phyloP scores from a whole-genome alignment of 1,284 basidiomycete genomes.

The Xerocomus minutiporus region DNA sequence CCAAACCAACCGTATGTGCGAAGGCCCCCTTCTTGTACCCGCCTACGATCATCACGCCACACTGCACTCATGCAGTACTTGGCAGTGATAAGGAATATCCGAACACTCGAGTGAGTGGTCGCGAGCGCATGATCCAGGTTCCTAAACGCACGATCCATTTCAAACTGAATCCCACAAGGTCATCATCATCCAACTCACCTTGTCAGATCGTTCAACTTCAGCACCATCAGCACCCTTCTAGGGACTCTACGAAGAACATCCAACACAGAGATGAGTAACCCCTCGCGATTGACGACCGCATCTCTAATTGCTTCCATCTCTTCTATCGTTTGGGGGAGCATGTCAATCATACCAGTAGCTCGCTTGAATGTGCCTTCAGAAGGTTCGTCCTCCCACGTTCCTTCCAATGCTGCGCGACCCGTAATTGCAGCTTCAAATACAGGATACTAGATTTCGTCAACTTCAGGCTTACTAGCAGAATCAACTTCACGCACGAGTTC shows the following conservation, averaged over 20 bases:
- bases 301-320: conserved; percentile 77
- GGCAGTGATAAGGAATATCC: conserved; percentile 89
- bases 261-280: conserved; percentile 77
- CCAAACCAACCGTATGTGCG: conserved; percentile 41
- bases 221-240: conserved; percentile 80
- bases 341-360: conserved; percentile 72
- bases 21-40: conserved; percentile 49
- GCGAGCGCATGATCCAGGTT: conserved; percentile 66
- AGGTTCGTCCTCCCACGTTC: conserved; percentile 44
- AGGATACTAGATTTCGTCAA: conserved; percentile 53
- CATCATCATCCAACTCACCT: conserved; percentile 41
- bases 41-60: conserved; percentile 74
- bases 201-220: conserved; percentile 83
- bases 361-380: conserved; percentile 43
- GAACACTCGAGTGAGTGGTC: conserved; percentile 74
- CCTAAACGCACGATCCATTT: conserved; percentile 34
- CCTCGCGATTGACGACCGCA: conserved; percentile 78
- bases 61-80: conserved; percentile 85
- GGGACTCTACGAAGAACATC: conserved; percentile 82
- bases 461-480: conserved; percentile 1
- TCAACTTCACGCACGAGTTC: conserved; percentile 59
- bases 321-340: conserved; percentile 59
- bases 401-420: conserved; percentile 62
- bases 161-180: background rate
- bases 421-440: conserved; percentile 84